Base-by-base conservation (phyloP, 2,329 filamentous ascomycete genomes). In the Acrodontium crateriforme region DNA sequence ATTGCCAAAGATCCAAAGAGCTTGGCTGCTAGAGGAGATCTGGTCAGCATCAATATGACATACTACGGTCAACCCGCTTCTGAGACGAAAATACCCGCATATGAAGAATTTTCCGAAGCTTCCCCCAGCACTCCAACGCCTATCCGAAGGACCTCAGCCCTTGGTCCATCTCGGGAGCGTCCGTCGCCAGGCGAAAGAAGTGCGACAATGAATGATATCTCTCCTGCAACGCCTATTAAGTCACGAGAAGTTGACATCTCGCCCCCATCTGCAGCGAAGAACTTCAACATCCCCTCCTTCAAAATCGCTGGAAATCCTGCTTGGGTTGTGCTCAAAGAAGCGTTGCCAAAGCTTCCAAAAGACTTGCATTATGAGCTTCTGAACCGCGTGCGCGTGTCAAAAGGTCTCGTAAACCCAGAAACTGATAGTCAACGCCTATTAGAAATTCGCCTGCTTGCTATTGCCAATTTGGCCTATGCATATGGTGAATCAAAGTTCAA, bases 381-480 rank as follows among this genome's bases (percentile, higher is more conserved):
- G 23, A 77, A 87, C 41, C 78, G 82, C 30, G 58, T 94, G 13
- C 76, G 89, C 33, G 71, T 79, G 32, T 81, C 84, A n/a, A 79
- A 84, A 52, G 82, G 82, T 9, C 63, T 98, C 32, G 63, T 71
- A 17, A 67, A 65, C 1, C 75, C 78, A 1, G 51, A 65, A 9
- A 65, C 74, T 33, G 69, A 70, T 13, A 72, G 84, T 24, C 78
- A 83, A 47, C 69, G 79, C 42, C 74, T 87, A 10, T 64, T 98
- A 26, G 44, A 50, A 26, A 73, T 87, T 29, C 78, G 87, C 17
- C 63, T 95, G 19, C 64, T 98, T 22, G 84, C 87, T 9, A 76
- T 95, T 34, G 79, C 81, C 14, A 98, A 95, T 45, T 56, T 98
- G 37, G 82, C 84, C 2, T 94, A 92, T 50, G 81, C 95, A 30